Evolutionary conservation across 2,329 filamentous ascomycete species (phyloP), one percentile per base, ranked within the genome.

Genomic region (Fusarium neocosmosporiellum): DNA sequence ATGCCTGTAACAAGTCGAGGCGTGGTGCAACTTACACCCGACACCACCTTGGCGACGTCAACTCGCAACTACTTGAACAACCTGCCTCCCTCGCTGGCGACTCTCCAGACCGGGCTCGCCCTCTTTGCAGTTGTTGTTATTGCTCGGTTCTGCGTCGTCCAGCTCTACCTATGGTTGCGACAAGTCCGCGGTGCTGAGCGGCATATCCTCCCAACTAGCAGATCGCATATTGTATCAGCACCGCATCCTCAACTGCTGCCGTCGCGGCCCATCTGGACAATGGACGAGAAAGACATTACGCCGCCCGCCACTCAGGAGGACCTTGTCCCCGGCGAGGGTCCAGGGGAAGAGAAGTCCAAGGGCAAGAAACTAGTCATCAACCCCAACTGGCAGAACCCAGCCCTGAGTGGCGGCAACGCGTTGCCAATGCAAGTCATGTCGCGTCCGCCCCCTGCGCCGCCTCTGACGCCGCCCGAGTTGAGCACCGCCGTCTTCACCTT

Each of bases 401-500:
- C 65, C 59, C 41, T 71, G n/a, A n/a, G 59, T 54, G 68, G 68
- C 34, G 74, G 67, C 73, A 76, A 74, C 78, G 71, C 70, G 22
- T 61, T 77, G 73, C 75, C 77, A 62, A 76, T 77, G 58, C 76
- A 77, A 41, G 67, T 83, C 69, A 77, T 83, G 67, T 78, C 81
- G 55, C 81, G 83, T 50, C 82, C 81, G 63, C 84, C 84, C 59
- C 86, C 83, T 58, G 84, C 86, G 50, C 84, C 84, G 64, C 86
- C 87, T 64, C 78, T 88, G 75, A 88, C 85, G 48, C 84, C 87
- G 13, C 85, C 86, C 9, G 82, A 83, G 66, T 77, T 85, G 59
- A 84, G 84, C 64, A 79, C 81, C 57, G 79, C 80, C 46, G 77
- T 83, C 63, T 87, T 85, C 72, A 81, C 82, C 14, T 83, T 87